A percentile compares a stretch with the other conserved stretches of the same genome.
These are phyloP conservation scores for Fallopia convolvulus DNA, from an alignment of 148 eudicot species.

Conservation along the genomic window DNA sequence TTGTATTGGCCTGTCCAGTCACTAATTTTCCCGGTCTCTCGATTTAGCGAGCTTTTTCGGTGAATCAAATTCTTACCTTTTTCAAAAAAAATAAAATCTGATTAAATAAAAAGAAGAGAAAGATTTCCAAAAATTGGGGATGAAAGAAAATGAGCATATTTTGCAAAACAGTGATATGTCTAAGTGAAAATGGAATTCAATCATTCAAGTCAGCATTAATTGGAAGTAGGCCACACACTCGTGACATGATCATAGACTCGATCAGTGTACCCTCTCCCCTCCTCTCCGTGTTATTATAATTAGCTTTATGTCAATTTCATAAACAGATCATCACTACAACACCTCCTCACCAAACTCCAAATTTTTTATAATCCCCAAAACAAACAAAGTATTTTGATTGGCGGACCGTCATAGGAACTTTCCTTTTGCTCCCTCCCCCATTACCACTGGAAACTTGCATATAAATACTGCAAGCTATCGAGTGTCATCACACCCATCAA, in stretches of 20 bases:
- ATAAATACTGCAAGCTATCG: background rate
- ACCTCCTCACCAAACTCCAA: constrained; percentile 6
- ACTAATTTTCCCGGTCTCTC: too few relatives aligned
- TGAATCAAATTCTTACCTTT: too few relatives aligned
- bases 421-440: background rate
- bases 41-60: too few relatives aligned
- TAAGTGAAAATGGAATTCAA: background rate
- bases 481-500: background rate
- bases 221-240: background rate
- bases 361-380: background rate
- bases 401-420: constrained; percentile 3
- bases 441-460: background rate
- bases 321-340: background rate
- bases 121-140: background rate
- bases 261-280: constrained; percentile 4
- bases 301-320: constrained; percentile 9
- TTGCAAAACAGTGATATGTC: background rate
- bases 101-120: background rate
- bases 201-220: background rate
- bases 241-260: background rate
- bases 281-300: background rate
- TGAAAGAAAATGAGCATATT: background rate
- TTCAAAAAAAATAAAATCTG: too few relatives aligned
- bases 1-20: too few relatives aligned
- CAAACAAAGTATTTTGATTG: background rate